Evolutionary conservation across 495 filamentous ascomycete species (phyloP), one percentile per base, ranked within the genome.

Genomic region (Podospora tetraspora): DNA sequence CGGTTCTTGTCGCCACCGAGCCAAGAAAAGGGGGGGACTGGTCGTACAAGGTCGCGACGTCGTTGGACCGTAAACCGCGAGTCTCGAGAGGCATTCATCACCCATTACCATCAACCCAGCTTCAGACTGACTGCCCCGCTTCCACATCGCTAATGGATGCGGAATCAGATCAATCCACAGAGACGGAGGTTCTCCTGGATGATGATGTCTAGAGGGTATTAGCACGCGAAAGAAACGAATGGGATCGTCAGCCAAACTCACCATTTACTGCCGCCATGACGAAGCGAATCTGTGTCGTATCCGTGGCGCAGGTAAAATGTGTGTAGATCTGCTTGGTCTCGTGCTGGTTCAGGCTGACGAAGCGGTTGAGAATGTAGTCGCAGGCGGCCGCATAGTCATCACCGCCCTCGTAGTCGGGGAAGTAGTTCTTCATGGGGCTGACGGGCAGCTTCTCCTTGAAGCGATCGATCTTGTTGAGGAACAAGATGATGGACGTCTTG

Each of bases 321-420:
- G 96, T 98, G 83, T 99, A 99, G 80, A 99, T 97, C 79, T 99
- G 95, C 85, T 99, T 99, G 66, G 93, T 96, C 81, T 97, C 95
- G 76, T 96, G 93, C 79, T 98, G 95, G 83, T 98, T 97, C 71
- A 99, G 83, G 76, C 92, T 94, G 68, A 97, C 94, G 79, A 97
- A 97, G 70, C 94, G 89, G 85, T 97, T 96, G 69, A 97, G 87
- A 73, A 97, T 97, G 79, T 97, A 97, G 79, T 97, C 94, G 79
- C 94, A 97, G 52, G 94, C 94, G 62, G 92, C 90, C 61, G 89
- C 87, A 76, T 97, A 97, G 81, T 97, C 93, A 66, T 93, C 90
- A 73, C 94, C 94, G 73, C 92, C 90, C 80, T 97, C 93, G 82
- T 97, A 99, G 80, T 99, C 95, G 60, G 95, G 93, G 89, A 99